phyloP scores from a whole-genome alignment of 78 protist genomes.

The Corallochytrium limacisporum region DNA sequence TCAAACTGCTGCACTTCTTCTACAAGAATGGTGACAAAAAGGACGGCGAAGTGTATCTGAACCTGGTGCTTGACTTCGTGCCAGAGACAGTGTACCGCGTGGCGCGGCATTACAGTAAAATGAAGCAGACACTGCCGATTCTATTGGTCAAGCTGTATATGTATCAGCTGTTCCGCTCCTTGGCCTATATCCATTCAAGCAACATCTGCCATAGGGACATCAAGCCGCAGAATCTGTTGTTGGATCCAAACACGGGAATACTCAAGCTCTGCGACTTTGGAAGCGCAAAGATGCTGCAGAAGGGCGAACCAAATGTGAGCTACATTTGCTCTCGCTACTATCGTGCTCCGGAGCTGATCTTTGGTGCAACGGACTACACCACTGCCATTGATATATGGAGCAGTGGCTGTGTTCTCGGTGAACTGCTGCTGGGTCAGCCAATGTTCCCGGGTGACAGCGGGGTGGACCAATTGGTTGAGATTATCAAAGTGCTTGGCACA shows the following conservation, averaged over 20 bases:
- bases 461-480: constrained; percentile 95
- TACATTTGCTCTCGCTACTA: constrained; percentile 99
- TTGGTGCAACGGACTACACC: constrained; percentile 93
- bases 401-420: constrained; percentile 86
- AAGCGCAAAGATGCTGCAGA: constrained; percentile 64
- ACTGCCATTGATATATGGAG: constrained; percentile 73
- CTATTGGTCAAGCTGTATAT: constrained; percentile 69
- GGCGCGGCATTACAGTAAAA: constrained; percentile 53
- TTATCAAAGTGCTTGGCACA: constrained; percentile 88
- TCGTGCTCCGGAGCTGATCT: constrained; percentile 99
- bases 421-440: constrained; percentile 81
- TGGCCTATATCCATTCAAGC: constrained; percentile 61
- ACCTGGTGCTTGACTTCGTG: constrained; percentile 93
- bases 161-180: constrained; percentile 84
- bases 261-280: constrained; percentile 97
- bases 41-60: constrained; percentile 85
- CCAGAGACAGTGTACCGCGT: constrained; percentile 91
- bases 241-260: constrained; percentile 69
- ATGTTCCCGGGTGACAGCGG: constrained; percentile 85
- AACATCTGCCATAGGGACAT: constrained; percentile 75
- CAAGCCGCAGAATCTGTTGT: constrained; percentile 74
- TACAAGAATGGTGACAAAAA: constrained; percentile 71
- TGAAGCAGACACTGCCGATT: constrained; percentile 64
- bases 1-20: constrained; percentile 71
- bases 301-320: constrained; percentile 94